phyloP scores from a whole-genome alignment of 2,329 filamentous ascomycete genomes.

The Diaporthe citrichinensis region DNA sequence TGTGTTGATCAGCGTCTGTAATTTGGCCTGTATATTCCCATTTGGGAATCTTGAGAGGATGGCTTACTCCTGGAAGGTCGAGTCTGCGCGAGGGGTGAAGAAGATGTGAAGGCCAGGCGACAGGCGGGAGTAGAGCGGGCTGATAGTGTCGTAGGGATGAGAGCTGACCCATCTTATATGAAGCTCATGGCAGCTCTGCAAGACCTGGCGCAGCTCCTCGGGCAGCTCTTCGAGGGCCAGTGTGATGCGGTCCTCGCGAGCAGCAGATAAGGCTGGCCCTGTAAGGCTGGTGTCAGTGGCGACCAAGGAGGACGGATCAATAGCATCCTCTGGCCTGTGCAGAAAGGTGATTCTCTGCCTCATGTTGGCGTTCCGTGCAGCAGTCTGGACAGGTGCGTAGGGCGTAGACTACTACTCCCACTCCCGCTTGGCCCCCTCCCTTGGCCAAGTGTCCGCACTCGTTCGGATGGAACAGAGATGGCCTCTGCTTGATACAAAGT shows the following conservation, averaged over 20 bases:
- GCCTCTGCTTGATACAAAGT: background rate
- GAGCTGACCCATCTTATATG: conserved; percentile 85
- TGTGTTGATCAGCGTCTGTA: conserved; percentile 28
- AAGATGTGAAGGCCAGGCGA: conserved; percentile 87
- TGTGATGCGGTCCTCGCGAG: conserved; percentile 85
- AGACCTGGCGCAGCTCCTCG: conserved; percentile 70
- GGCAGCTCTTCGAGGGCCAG: conserved; percentile 82
- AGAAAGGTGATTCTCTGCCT: conserved; percentile 86
- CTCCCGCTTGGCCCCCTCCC: background rate
- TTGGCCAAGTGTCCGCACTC: background rate
- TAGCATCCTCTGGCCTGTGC: conserved; percentile 72
- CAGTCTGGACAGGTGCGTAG: conserved; percentile 34
- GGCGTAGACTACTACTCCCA: conserved; percentile 39
- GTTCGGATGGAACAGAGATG: conserved; percentile 1
- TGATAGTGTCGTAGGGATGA: conserved; percentile 67
- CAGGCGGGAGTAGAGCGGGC: conserved; percentile 81
- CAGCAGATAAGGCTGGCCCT: conserved; percentile 71
- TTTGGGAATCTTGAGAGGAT: conserved; percentile 18
- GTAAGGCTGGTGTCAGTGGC: conserved; percentile 70
- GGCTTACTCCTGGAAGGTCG: conserved; percentile 47
- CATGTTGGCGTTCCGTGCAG: conserved; percentile 62
- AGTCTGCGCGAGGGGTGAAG: conserved; percentile 71
- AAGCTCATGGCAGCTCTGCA: conserved; percentile 78
- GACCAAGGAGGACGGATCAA: conserved; percentile 75
- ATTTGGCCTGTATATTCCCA: background rate